Evolutionary conservation across 2,329 filamentous ascomycete species (phyloP).

Genomic region (Fusarium gaditjirri): DNA sequence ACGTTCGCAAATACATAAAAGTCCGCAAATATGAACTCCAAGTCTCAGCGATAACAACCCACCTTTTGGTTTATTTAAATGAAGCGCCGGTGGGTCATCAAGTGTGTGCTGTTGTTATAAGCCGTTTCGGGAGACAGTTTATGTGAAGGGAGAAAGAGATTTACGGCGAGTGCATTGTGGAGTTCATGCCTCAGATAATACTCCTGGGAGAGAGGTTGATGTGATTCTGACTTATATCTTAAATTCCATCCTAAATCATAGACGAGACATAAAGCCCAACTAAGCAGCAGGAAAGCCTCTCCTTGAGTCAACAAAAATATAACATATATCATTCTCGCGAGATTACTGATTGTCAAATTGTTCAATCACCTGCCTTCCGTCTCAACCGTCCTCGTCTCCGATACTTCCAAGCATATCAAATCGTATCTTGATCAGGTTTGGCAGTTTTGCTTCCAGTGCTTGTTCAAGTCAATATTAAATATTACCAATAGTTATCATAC

Average conservation of each 20-base stretch:
- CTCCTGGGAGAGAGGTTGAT: not conserved
- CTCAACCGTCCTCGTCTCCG: not conserved
- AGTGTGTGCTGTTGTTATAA: no score
- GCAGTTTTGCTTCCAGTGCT: not conserved
- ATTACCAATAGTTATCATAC: accelerated
- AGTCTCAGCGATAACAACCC: no score
- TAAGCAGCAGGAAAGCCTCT: no score
- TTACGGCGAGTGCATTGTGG: not conserved
- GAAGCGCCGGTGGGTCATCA: not conserved
- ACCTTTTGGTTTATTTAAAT: not conserved
- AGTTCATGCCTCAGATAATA: not conserved
- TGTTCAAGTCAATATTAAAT: not conserved
- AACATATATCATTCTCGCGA: not conserved
- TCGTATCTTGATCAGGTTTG: not conserved
- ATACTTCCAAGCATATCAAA: not conserved
- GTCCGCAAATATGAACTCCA: not conserved
- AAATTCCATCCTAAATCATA: not conserved
- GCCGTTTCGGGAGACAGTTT: not conserved
- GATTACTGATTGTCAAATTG: not conserved
- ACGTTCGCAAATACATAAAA: not conserved
- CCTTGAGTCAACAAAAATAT: accelerated
- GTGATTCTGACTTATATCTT: not conserved
- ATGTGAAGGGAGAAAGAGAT: not conserved
- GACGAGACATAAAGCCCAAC: not conserved
- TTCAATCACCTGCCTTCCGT: not conserved